These are phyloP conservation scores for Choricystis sp. DNA, from an alignment of 139 green algal species.

Conservation along the genomic window DNA sequence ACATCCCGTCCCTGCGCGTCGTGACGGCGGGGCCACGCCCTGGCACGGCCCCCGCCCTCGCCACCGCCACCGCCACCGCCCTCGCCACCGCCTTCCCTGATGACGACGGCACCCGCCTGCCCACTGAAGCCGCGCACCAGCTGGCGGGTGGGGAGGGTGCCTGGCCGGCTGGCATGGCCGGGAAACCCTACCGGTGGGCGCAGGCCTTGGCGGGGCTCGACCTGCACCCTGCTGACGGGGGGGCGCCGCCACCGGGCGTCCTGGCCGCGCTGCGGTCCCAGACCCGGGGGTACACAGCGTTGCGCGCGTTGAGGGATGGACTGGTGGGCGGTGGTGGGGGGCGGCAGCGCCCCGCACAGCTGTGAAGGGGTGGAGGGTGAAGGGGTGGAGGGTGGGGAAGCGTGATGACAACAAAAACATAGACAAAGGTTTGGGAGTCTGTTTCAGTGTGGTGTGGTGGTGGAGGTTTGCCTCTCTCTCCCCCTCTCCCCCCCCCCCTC, in stretches of 20 bases:
- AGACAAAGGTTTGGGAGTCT: not conserved
- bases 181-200: not conserved
- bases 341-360: too few relatives aligned
- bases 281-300: not conserved
- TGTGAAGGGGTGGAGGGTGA: too few relatives aligned
- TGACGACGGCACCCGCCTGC: not conserved
- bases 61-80: too few relatives aligned
- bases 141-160: not conserved
- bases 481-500: not conserved
- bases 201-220: not conserved
- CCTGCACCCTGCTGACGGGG: not conserved
- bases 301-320: not conserved
- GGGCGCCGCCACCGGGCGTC: not conserved
- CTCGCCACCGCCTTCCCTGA: not conserved
- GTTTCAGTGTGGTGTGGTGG: too few relatives aligned
- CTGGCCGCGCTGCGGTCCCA: not conserved
- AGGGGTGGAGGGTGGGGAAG: not conserved
- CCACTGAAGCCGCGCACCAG: not conserved
- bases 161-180: not conserved
- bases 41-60: too few relatives aligned
- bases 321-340: too few relatives aligned
- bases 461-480: too few relatives aligned
- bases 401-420: not conserved
- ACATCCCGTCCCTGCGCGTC: not conserved
- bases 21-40: not conserved